Conservation (phyloP, 768 basidiomycete genomes). For the Dioszegia hungarica region DNA sequence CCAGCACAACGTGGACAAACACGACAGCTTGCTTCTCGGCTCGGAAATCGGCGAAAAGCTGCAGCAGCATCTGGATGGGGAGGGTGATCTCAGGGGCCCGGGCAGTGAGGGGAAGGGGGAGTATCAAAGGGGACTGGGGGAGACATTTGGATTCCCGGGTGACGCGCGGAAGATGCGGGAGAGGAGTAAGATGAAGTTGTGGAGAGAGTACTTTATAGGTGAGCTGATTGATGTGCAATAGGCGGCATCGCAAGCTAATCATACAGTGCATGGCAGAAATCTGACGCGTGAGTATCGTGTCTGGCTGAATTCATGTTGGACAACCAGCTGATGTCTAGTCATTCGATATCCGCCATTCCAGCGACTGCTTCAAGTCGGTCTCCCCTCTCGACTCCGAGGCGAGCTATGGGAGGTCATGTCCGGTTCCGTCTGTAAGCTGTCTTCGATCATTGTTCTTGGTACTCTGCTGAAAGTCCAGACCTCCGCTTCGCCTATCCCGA, state of each 20-base stretch:
- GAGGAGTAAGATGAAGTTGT: conserved; percentile 77
- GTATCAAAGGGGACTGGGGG: conserved; percentile 47
- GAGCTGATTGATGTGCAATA: conserved; percentile 22
- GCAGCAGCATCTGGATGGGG: conserved; percentile 30
- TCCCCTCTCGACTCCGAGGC: conserved; percentile 88
- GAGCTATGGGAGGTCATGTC: conserved; percentile 98
- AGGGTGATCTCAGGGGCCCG: conserved; percentile 49
- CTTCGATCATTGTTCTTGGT: background rate
- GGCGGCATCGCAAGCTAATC: background rate
- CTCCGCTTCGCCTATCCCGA: conserved; percentile 84
- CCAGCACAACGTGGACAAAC: conserved; percentile 4
- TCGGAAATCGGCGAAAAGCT: conserved; percentile 19
- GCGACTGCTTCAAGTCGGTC: conserved; percentile 92
- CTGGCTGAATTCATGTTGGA: background rate
- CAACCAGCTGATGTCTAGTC: conserved; percentile 51
- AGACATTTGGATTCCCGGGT: conserved; percentile 50
- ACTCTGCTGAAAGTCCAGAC: conserved; percentile 41
- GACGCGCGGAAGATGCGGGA: conserved; percentile 49
- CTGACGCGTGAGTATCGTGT: conserved; percentile 57
- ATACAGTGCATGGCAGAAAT: conserved; percentile 82
- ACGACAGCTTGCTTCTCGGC: conserved; percentile 36
- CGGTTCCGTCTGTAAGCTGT: conserved; percentile 65
- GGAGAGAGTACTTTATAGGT: conserved; percentile 80
- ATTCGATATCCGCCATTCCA: conserved; percentile 94
- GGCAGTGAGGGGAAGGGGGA: conserved; percentile 47